A percentile compares a stretch with the other conserved stretches of the same genome.
phyloP scores from a whole-genome alignment of 345 rosid species.

The Eucalyptus caleyi region DNA sequence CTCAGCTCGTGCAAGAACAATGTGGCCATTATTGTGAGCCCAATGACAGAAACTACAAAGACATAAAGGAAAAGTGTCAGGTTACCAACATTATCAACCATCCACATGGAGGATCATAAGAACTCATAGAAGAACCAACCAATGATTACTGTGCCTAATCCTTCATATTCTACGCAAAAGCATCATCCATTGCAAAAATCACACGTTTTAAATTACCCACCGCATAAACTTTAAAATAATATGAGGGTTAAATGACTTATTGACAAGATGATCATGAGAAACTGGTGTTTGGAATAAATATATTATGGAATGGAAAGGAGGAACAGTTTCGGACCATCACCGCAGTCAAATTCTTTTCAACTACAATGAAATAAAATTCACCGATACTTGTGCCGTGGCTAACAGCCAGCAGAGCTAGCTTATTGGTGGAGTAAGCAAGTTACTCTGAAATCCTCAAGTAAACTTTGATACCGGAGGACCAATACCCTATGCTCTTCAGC shows the following conservation, averaged over 20 bases:
- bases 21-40: slow-evolving; percentile 71
- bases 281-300: neutral
- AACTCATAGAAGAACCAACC: neutral
- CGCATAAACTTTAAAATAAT: neutral
- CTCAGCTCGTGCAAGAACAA: slow-evolving; percentile 86
- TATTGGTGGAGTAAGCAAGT: neutral
- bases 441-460: neutral
- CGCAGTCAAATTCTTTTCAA: neutral
- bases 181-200: neutral
- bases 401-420: neutral
- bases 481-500: neutral
- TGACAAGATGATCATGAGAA: neutral
- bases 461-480: neutral
- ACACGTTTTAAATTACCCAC: neutral
- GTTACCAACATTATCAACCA: neutral
- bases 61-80: neutral
- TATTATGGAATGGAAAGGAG: neutral
- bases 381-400: neutral
- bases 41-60: slow-evolving; percentile 71
- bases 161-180: neutral
- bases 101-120: neutral
- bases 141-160: neutral
- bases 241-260: neutral
- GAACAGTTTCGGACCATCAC: neutral
- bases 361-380: neutral